Conservation (phyloP, 352 stramenopile species). For the Phytophthora crassamura region DNA sequence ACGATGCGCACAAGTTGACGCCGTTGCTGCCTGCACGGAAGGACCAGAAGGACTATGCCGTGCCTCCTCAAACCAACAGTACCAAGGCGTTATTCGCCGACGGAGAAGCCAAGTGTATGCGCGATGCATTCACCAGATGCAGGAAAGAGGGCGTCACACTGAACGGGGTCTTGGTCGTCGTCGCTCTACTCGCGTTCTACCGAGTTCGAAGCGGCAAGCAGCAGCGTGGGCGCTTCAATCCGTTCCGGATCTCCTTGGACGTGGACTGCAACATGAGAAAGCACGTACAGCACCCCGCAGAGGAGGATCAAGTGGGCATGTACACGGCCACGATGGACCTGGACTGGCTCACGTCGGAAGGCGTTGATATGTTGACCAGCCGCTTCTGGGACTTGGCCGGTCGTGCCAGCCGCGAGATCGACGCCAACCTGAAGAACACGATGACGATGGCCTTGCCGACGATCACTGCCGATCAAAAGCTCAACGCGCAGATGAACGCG, state of each 20-base stretch:
- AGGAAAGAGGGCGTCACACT: conserved; percentile 47
- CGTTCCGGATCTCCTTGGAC: conserved; percentile 50
- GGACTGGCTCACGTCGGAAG: conserved; percentile 43
- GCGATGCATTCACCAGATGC: conserved; percentile 40
- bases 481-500: conserved; percentile 29
- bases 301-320: conserved; percentile 43
- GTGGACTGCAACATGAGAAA: conserved; percentile 58
- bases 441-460: conserved; percentile 33
- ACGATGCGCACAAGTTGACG: conserved; percentile 32
- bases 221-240: conserved; percentile 34
- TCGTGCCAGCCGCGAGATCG: conserved; percentile 28
- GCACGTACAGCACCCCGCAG: conserved; percentile 39
- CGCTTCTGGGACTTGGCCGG: conserved; percentile 61
- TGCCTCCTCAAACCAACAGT: conserved; percentile 33
- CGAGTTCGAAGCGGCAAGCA: conserved; percentile 26
- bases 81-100: conserved; percentile 52
- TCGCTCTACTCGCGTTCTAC: conserved; percentile 44
- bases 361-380: conserved; percentile 41
- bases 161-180: conserved; percentile 41
- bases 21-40: conserved; percentile 30
- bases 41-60: conserved; percentile 42
- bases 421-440: conserved; percentile 37
- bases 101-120: conserved; percentile 41
- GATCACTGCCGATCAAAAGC: conserved; percentile 40
- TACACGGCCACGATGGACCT: conserved; percentile 39